A percentile compares a stretch with the other conserved stretches of the same genome.
Evolutionary conservation across 371 early-diverging fungal species (phyloP).

Genomic region (Catenaria anguillulae): DNA sequence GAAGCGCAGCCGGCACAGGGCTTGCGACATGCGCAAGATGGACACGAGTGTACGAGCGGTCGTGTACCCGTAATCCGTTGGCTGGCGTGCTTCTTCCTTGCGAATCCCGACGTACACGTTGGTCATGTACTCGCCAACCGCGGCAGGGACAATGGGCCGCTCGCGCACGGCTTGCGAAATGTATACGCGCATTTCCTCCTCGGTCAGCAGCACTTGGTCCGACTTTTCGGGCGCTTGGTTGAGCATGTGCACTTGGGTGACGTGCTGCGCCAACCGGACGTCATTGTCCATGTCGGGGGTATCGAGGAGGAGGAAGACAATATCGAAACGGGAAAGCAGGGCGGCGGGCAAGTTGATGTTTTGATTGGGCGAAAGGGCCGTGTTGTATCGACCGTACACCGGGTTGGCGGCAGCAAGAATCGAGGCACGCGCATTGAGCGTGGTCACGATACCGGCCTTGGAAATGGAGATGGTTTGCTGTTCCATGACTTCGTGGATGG

Average conservation of each 20-base stretch:
- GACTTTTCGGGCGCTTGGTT: conserved; percentile 62
- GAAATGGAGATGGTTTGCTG: conserved; percentile 84
- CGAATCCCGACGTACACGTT: conserved; percentile 72
- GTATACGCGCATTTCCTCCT: conserved; percentile 23
- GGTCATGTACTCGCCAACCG: conserved; percentile 73
- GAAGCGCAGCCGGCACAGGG: conserved; percentile 73
- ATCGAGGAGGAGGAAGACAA: conserved; percentile 81
- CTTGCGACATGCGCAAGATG: conserved; percentile 84
- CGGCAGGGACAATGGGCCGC: conserved; percentile 52
- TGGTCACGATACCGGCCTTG: conserved; percentile 89
- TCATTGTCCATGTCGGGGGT: conserved; percentile 57
- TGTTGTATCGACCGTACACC: conserved; percentile 70
- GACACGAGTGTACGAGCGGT: conserved; percentile 79
- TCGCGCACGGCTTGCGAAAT: conserved; percentile 64
- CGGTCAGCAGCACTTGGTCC: conserved; percentile 42
- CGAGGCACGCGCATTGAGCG: conserved; percentile 77
- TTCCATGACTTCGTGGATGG: conserved; percentile 95
- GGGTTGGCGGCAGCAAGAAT: conserved; percentile 88
- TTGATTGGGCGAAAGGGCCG: conserved; percentile 56
- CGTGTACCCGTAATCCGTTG: conserved; percentile 24
- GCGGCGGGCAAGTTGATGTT: conserved; percentile 96
- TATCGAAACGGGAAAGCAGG: conserved; percentile 93
- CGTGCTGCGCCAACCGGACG: conserved; percentile 68
- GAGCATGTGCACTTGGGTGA: conserved; percentile 78
- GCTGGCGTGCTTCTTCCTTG: conserved; percentile 27